Conservation (phyloP, 352 stramenopile genomes). For the Globisporangium paddicum region DNA sequence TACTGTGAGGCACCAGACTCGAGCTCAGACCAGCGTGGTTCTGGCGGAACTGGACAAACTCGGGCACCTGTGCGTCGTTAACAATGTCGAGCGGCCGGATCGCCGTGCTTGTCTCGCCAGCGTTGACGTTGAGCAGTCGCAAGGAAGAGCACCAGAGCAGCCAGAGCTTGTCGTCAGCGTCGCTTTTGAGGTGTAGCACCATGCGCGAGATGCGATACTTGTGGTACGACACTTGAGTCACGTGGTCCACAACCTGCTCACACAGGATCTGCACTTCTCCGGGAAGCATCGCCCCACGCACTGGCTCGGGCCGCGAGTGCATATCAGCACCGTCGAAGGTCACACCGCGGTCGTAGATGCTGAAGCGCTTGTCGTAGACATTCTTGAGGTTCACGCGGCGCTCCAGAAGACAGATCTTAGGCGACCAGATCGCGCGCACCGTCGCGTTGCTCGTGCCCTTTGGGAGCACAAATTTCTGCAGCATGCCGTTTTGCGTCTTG, state of each 20-base stretch:
- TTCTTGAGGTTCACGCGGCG: constrained; percentile 87
- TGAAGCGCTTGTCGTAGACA: constrained; percentile 89
- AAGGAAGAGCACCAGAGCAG: constrained; percentile 94
- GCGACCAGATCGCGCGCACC: constrained; percentile 92
- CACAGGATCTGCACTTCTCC: constrained; percentile 90
- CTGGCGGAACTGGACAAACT: constrained; percentile 30
- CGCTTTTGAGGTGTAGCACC: constrained; percentile 95
- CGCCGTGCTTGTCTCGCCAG: not conserved
- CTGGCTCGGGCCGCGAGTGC: constrained; percentile 78
- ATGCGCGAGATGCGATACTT: constrained; percentile 91
- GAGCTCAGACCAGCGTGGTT: not conserved
- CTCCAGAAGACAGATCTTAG: constrained; percentile 94
- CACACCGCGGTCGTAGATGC: constrained; percentile 91
- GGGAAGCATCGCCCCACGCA: constrained; percentile 89
- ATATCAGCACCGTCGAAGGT: constrained; percentile 94
- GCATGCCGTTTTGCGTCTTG: constrained; percentile 89
- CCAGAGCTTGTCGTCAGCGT: constrained; percentile 92
- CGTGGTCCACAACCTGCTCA: constrained; percentile 90
- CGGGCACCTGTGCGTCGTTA: constrained; percentile 58
- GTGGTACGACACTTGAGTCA: constrained; percentile 89
- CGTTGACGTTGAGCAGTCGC: constrained; percentile 48
- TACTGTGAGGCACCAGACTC: not conserved
- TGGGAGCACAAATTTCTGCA: constrained; percentile 93
- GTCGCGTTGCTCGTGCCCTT: constrained; percentile 90
- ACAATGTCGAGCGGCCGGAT: constrained; percentile 59